Base-by-base conservation (phyloP, 352 stramenopile genomes). In the Phytopythium ostracodes region DNA sequence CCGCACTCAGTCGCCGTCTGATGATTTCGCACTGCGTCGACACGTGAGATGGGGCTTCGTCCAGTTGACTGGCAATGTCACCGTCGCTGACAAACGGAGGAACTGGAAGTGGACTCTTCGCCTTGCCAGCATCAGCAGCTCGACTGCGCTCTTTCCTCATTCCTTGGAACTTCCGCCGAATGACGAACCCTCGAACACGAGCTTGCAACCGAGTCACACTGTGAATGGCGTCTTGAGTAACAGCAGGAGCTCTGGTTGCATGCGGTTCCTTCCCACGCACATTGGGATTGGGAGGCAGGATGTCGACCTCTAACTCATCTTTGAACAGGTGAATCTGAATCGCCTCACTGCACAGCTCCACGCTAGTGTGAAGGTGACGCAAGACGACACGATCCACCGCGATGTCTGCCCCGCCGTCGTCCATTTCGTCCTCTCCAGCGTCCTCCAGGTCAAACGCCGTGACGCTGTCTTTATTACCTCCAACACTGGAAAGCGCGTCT, bases 131-230 rank as follows among this genome's bases (percentile, higher is more conserved):
- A 4, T 17, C 46, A 52, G 15, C 47, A 35, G 14, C 15, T 38
- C 18, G 47, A 11, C 17, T 20, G 15, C 47, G 6, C 18, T 29
- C 18, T 11, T 5, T 38, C 17, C 31, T 57, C 51, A 31, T 44
- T 15, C 6, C 20, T 17, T 76, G 65, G 1, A 78, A 57, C 1
- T 63, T 56, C 33, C 78, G 76, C 29, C 66, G 79, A 1, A 71
- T 75, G 9, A 88, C 59, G 31, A 89, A 81, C 1, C 76, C 59
- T 10, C 82, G 74, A 33, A 79, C 68, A 3, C 68, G 63, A 35
- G 78, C 61, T 65, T 91, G 82, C 6, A 91, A 40, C 4, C 64
- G 66, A 2, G 79, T 64, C 49, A 84, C 49, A 12, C 60, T 49
- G 27, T 22, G 29, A 24, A 81, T 29, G 20, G 14, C 0, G 10